phyloP scores from a whole-genome alignment of 768 basidiomycete genomes.

The Boletus rubropictus region DNA sequence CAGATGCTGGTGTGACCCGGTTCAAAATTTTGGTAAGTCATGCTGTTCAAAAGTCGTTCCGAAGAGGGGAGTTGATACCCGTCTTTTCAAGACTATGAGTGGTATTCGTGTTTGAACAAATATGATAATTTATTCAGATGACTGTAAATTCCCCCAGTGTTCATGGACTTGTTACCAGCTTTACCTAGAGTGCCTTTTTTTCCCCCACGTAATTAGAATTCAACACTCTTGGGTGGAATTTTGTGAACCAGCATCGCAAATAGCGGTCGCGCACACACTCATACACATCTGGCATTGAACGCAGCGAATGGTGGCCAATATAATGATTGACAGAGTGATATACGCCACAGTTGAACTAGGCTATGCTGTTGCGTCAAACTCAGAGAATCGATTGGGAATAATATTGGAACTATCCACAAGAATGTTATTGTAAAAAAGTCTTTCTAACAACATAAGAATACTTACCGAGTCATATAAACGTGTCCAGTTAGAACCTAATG shows the following conservation, averaged over 20 bases:
- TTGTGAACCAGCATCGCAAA: constrained; percentile 1
- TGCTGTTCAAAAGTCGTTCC: neutral
- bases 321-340: neutral
- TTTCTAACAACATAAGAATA: constrained; percentile 1
- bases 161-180: neutral
- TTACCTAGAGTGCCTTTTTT: constrained; percentile 1
- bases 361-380: constrained; percentile 16
- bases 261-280: neutral
- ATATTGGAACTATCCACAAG: constrained; percentile 70
- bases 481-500: constrained; percentile 91
- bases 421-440: neutral
- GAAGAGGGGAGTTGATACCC: constrained; percentile 1
- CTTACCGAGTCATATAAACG: constrained; percentile 90
- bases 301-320: neutral
- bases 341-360: neutral
- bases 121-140: constrained; percentile 58
- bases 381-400: constrained; percentile 86
- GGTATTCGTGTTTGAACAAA: constrained; percentile 85
- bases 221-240: neutral
- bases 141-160: neutral
- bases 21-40: constrained; percentile 59
- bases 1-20: constrained; percentile 68
- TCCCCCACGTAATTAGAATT: neutral
- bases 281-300: neutral
- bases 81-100: constrained; percentile 54